Evolutionary conservation across 2,329 filamentous ascomycete genomes (phyloP).

Genomic region (Penicillium polonicum): DNA sequence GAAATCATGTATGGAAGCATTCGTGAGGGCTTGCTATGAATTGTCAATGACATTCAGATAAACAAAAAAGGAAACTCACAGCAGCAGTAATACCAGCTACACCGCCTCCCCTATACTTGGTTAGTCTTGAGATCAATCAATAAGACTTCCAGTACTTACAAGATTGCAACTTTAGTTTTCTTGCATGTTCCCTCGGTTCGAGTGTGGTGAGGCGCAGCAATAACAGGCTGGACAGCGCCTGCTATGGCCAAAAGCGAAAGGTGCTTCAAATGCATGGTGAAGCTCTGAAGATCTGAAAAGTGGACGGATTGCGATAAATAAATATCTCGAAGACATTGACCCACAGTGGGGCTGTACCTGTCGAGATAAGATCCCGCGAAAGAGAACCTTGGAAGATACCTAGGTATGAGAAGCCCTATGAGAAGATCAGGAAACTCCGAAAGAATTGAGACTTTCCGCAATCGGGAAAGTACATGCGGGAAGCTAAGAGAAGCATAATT

Average conservation of each 20-base stretch:
- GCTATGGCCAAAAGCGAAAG: constrained; percentile 19
- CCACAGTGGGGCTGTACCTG: not conserved
- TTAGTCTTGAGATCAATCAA: not conserved
- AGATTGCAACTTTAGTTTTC: constrained; percentile 23
- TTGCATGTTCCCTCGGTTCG: constrained; percentile 18
- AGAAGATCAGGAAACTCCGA: no score
- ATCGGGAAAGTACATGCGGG: constrained; percentile 4
- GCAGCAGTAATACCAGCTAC: constrained; percentile 23
- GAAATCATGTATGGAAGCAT: constrained; percentile 24
- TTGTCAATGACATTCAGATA: not conserved
- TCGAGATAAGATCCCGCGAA: not conserved
- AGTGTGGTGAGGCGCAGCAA: constrained; percentile 14
- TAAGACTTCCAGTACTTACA: constrained; percentile 10
- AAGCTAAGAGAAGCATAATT: not conserved
- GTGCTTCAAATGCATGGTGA: constrained; percentile 17
- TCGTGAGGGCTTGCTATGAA: constrained; percentile 20
- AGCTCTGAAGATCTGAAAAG: not conserved
- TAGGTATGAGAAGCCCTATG: no score
- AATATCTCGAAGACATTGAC: not conserved
- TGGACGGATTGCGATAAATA: constrained; percentile 1
- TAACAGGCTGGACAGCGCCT: constrained; percentile 11
- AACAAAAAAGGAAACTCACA: constrained; percentile 2
- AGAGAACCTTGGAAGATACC: no score
- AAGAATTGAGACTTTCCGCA: not conserved
- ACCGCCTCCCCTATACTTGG: constrained; percentile 17